Evolutionary conservation across 2,329 filamentous ascomycete genomes (phyloP).

Genomic region (Neurospora crassa): DNA sequence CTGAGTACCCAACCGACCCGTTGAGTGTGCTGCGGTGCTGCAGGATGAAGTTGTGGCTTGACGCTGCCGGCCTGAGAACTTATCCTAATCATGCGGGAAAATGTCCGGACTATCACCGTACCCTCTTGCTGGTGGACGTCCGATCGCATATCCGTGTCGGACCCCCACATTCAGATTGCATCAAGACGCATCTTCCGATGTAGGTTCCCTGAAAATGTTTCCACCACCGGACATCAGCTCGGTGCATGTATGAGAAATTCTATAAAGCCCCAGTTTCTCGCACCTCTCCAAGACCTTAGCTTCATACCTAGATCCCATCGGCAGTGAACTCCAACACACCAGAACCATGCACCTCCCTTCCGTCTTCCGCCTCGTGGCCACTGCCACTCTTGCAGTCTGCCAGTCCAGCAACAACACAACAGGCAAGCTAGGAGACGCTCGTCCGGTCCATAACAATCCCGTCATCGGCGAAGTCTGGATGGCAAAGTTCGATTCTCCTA

Average conservation of each 20-base stretch:
- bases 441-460: conserved; percentile 16
- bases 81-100: background rate
- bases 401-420: conserved; percentile 12
- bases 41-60: background rate
- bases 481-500: conserved; percentile 14
- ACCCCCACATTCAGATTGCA: background rate
- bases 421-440: conserved; percentile 18
- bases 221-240: background rate
- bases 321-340: background rate
- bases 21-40: background rate
- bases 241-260: background rate
- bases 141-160: background rate
- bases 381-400: background rate
- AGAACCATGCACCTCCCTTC: background rate
- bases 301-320: background rate
- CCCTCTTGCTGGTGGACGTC: background rate
- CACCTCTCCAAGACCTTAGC: background rate
- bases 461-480: conserved; percentile 16
- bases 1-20: background rate
- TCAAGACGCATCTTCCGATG: background rate
- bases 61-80: background rate
- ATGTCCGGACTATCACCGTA: background rate
- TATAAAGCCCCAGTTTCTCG: background rate
- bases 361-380: background rate
- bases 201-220: background rate